Percentiles rank a stretch among this genome's conserved stretches.
Evolutionary conservation across 768 basidiomycete genomes (phyloP).

Genomic region (Kwoniella pini): DNA sequence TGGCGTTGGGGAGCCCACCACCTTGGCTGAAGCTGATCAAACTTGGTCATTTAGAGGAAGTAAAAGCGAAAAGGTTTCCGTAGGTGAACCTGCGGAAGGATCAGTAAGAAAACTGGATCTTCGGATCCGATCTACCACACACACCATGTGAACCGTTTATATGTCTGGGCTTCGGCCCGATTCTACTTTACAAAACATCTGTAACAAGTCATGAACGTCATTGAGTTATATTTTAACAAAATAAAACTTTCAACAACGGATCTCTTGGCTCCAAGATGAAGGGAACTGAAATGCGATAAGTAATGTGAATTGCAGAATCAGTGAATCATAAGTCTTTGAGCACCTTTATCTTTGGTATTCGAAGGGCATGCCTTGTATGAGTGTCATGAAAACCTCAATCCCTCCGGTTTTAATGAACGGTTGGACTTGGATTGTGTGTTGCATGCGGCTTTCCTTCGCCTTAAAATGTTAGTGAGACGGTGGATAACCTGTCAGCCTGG

Average conservation of each 20-base stretch:
- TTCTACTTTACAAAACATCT: constrained; percentile 31
- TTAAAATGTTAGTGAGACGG: constrained; percentile 34
- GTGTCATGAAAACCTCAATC: constrained; percentile 59
- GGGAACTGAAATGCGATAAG: constrained; percentile 77
- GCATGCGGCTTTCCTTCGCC: constrained; percentile 7
- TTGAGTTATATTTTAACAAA: constrained; percentile 44
- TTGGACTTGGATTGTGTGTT: constrained; percentile 46
- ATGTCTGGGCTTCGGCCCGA: constrained; percentile 5
- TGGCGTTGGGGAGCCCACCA: constrained; percentile 64
- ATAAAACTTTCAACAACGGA: constrained; percentile 65
- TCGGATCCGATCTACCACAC: constrained; percentile 55
- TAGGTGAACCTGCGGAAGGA: constrained; percentile 81
- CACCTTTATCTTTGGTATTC: constrained; percentile 75
- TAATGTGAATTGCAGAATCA: constrained; percentile 62
- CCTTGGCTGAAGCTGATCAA: constrained; percentile 66
- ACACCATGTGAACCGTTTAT: constrained; percentile 60
- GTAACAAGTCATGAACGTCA: constrained; percentile 39
- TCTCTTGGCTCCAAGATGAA: constrained; percentile 77
- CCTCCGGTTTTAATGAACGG: constrained; percentile 27
- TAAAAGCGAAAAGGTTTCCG: constrained; percentile 77
- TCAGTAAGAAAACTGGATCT: constrained; percentile 61
- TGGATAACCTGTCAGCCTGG: constrained; percentile 36
- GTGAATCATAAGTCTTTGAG: constrained; percentile 57
- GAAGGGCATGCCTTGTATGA: constrained; percentile 66
- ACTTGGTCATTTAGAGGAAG: constrained; percentile 83